Evolutionary conservation across 768 basidiomycete species (phyloP).

Genomic region (Chiua virens): DNA sequence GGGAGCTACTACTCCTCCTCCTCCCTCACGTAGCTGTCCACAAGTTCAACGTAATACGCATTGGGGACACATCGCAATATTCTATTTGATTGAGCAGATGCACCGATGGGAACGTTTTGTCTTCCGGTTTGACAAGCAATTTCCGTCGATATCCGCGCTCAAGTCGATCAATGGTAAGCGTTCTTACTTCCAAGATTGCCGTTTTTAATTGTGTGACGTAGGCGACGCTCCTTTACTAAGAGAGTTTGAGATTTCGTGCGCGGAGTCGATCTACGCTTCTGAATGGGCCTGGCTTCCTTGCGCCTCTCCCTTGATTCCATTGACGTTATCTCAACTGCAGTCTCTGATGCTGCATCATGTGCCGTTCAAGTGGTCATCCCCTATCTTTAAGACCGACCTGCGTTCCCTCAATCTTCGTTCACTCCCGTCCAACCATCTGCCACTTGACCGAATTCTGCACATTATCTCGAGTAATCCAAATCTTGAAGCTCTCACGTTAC

Average conservation of each 20-base stretch:
- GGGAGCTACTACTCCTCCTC: constrained; percentile 33
- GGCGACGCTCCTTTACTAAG: constrained; percentile 70
- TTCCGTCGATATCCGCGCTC: constrained; percentile 69
- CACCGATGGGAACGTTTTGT: constrained; percentile 80
- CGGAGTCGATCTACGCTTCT: constrained; percentile 55
- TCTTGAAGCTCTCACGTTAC: constrained; percentile 56
- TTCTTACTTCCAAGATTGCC: neutral
- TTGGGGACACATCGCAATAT: constrained; percentile 82
- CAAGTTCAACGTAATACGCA: constrained; percentile 52
- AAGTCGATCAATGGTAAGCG: constrained; percentile 68
- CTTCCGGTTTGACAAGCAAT: constrained; percentile 76
- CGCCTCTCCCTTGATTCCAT: constrained; percentile 32
- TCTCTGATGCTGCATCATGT: constrained; percentile 67
- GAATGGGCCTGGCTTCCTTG: constrained; percentile 81
- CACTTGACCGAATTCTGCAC: constrained; percentile 67
- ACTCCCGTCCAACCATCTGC: constrained; percentile 60
- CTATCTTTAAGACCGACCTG: constrained; percentile 62
- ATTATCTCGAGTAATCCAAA: constrained; percentile 58
- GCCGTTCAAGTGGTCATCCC: constrained; percentile 77
- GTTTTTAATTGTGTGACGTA: constrained; percentile 26
- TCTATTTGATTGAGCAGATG: constrained; percentile 78
- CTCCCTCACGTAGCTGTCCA: constrained; percentile 25
- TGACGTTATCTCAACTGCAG: constrained; percentile 47
- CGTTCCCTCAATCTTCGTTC: constrained; percentile 62
- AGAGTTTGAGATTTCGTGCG: constrained; percentile 78